A percentile compares a stretch with the other conserved stretches of the same genome.
phyloP scores from a whole-genome alignment of 768 basidiomycete species.

The Kondoa subrosea region DNA sequence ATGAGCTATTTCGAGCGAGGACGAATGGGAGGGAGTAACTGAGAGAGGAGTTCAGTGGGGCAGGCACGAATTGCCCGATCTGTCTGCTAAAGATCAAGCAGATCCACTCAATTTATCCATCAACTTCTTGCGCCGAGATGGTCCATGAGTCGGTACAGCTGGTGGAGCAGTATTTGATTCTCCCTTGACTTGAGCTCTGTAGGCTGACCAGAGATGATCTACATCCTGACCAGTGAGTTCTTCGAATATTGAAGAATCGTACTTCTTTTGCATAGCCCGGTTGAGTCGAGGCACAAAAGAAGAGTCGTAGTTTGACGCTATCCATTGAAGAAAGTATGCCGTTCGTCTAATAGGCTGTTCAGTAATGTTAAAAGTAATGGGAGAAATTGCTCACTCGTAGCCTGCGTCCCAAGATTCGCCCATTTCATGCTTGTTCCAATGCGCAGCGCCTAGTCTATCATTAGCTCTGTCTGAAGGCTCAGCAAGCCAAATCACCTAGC shows the following conservation, averaged over 20 bases:
- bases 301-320: background rate
- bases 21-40: no score
- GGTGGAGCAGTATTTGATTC: constrained; percentile 1
- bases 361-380: background rate
- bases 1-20: no score
- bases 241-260: background rate
- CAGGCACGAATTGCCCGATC: no score
- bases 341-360: background rate
- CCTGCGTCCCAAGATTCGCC: background rate
- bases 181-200: background rate
- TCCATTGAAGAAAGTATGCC: constrained; percentile 3
- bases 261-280: background rate
- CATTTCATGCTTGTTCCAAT: background rate
- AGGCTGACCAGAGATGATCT: background rate
- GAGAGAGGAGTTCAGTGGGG: no score
- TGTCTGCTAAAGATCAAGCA: no score
- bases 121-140: background rate
- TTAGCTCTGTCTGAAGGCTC: background rate
- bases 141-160: background rate
- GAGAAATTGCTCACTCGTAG: background rate
- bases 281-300: constrained; percentile 1
- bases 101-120: background rate
- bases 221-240: background rate
- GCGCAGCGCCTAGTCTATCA: background rate
- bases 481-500: background rate